These are phyloP conservation scores for Leersia perrieri DNA, from an alignment of 176 grass and related monocot species.

Conservation along the genomic window DNA sequence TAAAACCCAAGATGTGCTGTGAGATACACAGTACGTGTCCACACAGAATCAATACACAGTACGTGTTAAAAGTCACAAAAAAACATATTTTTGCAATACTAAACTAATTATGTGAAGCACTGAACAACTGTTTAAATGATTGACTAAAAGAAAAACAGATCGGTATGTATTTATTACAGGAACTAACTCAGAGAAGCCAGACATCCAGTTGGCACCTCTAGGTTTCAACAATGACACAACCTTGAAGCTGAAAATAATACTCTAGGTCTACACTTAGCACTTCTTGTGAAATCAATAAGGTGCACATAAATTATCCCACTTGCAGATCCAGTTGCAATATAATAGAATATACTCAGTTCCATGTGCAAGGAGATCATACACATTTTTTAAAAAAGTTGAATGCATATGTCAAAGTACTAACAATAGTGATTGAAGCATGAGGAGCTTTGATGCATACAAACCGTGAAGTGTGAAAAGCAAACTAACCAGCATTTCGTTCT, in stretches of 20 bases:
- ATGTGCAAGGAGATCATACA: background rate
- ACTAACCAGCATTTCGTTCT: slow-evolving; percentile 88
- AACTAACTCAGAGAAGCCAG: background rate
- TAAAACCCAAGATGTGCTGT: background rate
- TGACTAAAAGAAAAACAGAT: background rate
- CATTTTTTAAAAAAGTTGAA: background rate
- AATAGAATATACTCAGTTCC: background rate
- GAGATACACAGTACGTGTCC: background rate
- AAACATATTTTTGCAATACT: background rate
- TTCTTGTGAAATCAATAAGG: background rate
- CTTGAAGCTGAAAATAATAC: background rate
- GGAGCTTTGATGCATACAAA: background rate
- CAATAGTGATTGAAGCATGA: background rate
- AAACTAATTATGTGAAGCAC: background rate
- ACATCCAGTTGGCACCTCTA: background rate
- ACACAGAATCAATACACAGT: background rate
- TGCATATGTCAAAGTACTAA: background rate
- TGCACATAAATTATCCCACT: background rate
- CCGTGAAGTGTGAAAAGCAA: background rate
- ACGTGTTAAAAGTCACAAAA: background rate
- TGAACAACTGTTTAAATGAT: background rate
- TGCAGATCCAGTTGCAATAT: background rate
- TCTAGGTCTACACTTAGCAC: background rate
- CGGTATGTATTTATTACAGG: background rate
- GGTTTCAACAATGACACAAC: background rate